Conservation (phyloP, 208 protist genomes). For the Trypanosoma caninum region DNA sequence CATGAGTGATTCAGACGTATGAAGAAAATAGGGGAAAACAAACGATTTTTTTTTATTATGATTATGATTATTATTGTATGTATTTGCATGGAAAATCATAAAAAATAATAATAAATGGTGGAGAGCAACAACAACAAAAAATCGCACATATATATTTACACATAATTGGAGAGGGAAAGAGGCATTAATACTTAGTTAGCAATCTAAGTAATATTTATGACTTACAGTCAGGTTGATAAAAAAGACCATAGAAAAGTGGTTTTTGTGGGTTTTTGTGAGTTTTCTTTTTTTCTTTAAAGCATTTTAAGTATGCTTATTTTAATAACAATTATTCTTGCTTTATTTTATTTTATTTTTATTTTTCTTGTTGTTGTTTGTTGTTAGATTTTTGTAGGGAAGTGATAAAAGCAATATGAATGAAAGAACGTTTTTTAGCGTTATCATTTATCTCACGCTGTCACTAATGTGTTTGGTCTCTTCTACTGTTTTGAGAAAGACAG, state of each 20-base stretch:
- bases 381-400: no score
- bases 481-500: no score
- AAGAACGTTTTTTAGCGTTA: conserved; percentile 1
- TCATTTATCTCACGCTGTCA: not conserved
- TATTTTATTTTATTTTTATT: not conserved
- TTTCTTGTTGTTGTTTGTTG: not conserved
- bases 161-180: no score
- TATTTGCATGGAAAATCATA: no score
- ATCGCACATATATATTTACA: no score
- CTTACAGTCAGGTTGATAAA: not conserved
- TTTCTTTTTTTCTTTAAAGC: conserved; percentile 11
- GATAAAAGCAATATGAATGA: no score
- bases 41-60: not conserved
- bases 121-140: no score
- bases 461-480: not conserved
- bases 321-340: conserved; percentile 7
- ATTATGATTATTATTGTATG: no score
- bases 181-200: no score
- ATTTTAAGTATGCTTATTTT: not conserved
- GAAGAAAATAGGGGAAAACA: not conserved
- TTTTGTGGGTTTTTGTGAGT: not conserved
- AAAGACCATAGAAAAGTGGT: no score
- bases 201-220: no score
- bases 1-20: not conserved
- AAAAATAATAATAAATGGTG: no score